These are phyloP conservation scores for Tricholoma flavovirens DNA, from an alignment of 768 basidiomycete species.

Conservation along the genomic window DNA sequence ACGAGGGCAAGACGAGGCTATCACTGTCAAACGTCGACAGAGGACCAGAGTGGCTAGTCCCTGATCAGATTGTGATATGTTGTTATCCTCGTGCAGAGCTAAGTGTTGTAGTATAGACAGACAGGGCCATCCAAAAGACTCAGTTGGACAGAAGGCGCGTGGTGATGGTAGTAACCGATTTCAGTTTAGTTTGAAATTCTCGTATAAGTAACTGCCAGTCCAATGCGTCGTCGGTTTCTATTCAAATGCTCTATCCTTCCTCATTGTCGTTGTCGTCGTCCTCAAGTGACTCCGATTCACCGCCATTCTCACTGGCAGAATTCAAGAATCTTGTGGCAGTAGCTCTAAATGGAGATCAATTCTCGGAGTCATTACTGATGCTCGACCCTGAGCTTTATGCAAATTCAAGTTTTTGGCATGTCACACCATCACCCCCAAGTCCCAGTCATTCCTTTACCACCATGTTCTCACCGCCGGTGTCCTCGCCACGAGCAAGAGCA, in stretches of 20 bases:
- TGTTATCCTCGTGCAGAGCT: no score
- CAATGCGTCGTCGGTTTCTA: no score
- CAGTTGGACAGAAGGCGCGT: no score
- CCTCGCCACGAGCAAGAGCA: background rate
- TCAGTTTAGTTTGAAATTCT: no score
- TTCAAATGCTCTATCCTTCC: background rate
- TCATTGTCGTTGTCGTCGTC: constrained; percentile 1
- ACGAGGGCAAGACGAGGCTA: no score
- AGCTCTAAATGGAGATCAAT: constrained; percentile 13
- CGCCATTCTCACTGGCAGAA: constrained; percentile 16
- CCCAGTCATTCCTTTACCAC: background rate
- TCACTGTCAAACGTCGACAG: no score
- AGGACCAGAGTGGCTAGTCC: no score
- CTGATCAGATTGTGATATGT: no score
- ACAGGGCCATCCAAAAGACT: no score
- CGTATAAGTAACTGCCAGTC: no score
- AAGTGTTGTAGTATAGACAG: no score
- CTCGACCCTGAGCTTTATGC: constrained; percentile 12
- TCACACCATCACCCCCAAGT: background rate
- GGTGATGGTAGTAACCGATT: no score
- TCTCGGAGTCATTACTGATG: constrained; percentile 14
- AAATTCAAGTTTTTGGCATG: background rate
- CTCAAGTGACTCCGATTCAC: background rate
- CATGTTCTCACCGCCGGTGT: background rate
- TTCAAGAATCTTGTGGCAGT: constrained; percentile 18